phyloP scores from a whole-genome alignment of 1,284 basidiomycete species.

The Cryptococcus amylolentus region DNA sequence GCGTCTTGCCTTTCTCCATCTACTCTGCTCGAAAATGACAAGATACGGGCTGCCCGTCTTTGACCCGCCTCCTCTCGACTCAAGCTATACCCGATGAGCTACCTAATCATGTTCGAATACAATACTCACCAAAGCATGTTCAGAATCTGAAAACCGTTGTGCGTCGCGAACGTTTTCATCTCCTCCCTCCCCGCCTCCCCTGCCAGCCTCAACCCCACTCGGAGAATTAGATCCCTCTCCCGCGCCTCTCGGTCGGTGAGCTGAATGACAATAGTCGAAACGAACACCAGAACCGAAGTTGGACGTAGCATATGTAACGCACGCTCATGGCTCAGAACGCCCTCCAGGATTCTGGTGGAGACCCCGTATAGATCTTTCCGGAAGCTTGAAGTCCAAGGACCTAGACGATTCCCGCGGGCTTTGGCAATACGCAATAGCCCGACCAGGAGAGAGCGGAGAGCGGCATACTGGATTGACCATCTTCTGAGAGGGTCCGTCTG shows the following conservation, averaged over 20 bases:
- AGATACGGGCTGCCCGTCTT: too few species aligned
- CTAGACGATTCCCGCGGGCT: too few species aligned
- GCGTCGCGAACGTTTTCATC: slow-evolving; percentile 7
- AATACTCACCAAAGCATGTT: slow-evolving; percentile 13
- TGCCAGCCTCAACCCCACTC: slow-evolving; percentile 6
- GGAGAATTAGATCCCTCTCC: slow-evolving; percentile 7
- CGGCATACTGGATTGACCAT: slow-evolving; percentile 10
- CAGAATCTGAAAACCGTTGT: slow-evolving; percentile 13
- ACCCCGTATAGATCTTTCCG: too few species aligned
- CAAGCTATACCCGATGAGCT: too few species aligned
- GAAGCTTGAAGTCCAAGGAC: too few species aligned
- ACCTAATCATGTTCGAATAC: neutral
- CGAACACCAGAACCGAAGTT: slow-evolving; percentile 9
- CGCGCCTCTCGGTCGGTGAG: neutral
- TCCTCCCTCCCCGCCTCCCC: slow-evolving; percentile 7
- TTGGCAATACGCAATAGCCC: slow-evolving; percentile 5
- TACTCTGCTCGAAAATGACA: too few species aligned
- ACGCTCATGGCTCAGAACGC: slow-evolving; percentile 5
- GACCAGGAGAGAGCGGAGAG: slow-evolving; percentile 6
- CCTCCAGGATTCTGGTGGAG: neutral
- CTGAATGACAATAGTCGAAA: slow-evolving; percentile 1
- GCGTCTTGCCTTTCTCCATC: too few species aligned
- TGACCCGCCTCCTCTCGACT: too few species aligned
- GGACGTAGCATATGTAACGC: slow-evolving; percentile 14
- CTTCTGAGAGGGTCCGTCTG: slow-evolving; percentile 6